Conservation (phyloP, 2,329 filamentous ascomycete genomes). For the Beauveria varroae region DNA sequence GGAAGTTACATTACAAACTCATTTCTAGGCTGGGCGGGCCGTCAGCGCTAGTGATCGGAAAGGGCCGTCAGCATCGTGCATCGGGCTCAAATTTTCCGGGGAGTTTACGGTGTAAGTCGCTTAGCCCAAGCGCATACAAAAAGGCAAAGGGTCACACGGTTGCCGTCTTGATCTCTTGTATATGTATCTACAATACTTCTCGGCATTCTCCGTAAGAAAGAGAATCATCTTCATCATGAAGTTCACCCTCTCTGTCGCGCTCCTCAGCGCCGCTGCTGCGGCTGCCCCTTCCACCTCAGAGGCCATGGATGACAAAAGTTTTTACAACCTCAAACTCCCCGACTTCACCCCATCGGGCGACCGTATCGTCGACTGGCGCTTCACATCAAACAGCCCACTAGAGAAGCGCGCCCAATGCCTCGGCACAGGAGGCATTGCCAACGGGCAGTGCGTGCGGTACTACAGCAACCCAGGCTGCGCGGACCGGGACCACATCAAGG, state of each 20-base stretch:
- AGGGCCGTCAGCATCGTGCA: not conserved
- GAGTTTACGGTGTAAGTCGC: not conserved
- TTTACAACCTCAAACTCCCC: constrained; percentile 10
- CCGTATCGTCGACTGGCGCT: constrained; percentile 8
- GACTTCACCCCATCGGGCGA: constrained; percentile 5
- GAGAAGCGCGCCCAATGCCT: constrained; percentile 2
- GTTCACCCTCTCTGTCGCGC: not conserved
- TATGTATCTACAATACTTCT: too few species aligned
- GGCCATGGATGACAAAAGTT: constrained; percentile 3
- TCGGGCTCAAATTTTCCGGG: not conserved
- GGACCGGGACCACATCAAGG: constrained; percentile 10
- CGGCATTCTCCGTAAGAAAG: not conserved
- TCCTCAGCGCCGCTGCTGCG: not conserved
- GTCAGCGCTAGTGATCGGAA: not conserved
- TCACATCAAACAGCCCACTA: not conserved
- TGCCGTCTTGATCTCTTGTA: too few species aligned
- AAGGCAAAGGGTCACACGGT: too few species aligned
- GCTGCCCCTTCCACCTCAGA: not conserved
- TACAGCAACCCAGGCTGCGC: constrained; percentile 7
- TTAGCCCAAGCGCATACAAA: not conserved
- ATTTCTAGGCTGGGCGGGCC: not conserved
- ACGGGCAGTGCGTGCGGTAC: constrained; percentile 10
- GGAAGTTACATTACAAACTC: not conserved
- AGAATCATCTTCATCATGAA: not conserved
- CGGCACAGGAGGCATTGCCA: constrained; percentile 2